Base-by-base conservation (phyloP, 768 basidiomycete genomes). In the Tylopilus balloui region DNA sequence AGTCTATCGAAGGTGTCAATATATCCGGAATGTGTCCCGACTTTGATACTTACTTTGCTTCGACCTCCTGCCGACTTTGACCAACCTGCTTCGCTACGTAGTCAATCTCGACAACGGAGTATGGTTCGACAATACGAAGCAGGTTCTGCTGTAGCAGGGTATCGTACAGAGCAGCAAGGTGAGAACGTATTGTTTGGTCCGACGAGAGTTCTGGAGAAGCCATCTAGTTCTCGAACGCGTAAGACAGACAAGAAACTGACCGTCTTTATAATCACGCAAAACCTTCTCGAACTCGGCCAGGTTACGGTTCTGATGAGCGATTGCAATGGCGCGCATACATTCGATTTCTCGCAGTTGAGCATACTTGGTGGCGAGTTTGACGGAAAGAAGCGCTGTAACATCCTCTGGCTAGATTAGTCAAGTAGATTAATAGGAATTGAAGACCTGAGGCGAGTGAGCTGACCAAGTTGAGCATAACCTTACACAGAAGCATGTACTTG, bases 401-500 rank as follows among this genome's bases (percentile, higher is more conserved):
- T 99, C 96, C 65, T 97, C 95, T 0, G 94, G 86, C 93, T 97
- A 37, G 48, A 38, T 36, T 19, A 42, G 23, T 34, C 24, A 48
- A 27, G 34, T 35, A 6, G 27, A 24, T 53, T 9, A 41, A 32
- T 21, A 36, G 14, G 10, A 14, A 15, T 14, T 27, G 5, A 12
- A 11, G 40, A 28, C 35, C 4, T 19, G 19, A 15, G n/a, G 23
- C 6, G 24, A 34, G 45, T 19, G 23, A 39, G 75, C 84, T 55
- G 51, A 95, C 94, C 63, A 95, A 67, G 62, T 92, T 92, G 54
- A 98, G 75, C 95, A 99, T 99, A 64, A 99, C 86, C 67, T 99
- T 98, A 70, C 96, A 99, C 38, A 97, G 68, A 14, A 97, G 76
- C 95, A 98, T 96, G 69, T 99, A 98, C 70, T 99, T 98, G 56